Percentiles rank a stretch among this genome's conserved stretches.
Evolutionary conservation across 306 rosid species (phyloP).

Genomic region (Citrullus mucosospermus): DNA sequence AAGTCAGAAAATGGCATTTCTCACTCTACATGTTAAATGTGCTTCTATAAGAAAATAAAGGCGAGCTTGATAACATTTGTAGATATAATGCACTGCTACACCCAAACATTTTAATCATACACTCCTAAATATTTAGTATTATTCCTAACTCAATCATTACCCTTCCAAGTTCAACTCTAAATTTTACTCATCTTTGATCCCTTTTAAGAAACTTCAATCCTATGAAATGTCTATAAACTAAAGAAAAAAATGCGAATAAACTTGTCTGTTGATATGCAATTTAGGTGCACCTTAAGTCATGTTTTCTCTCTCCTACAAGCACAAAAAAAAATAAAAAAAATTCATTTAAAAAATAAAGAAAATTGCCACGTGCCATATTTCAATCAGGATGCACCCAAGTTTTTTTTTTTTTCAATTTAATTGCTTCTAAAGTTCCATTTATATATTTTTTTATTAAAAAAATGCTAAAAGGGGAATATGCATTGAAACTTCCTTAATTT

Average conservation of each 20-base stretch:
- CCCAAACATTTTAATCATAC: neutral
- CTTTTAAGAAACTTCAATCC: constrained; percentile 59
- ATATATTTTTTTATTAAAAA: neutral
- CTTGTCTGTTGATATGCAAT: too few species aligned
- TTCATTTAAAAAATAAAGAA: too few species aligned
- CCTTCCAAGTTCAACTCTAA: neutral
- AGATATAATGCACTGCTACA: neutral
- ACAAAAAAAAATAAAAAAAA: too few species aligned
- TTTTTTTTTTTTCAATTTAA: too few species aligned
- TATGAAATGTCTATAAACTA: constrained; percentile 56
- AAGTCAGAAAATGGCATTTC: too few species aligned
- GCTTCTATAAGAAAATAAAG: neutral
- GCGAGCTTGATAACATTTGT: neutral
- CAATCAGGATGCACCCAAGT: too few species aligned
- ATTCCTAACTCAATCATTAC: neutral
- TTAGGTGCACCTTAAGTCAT: too few species aligned
- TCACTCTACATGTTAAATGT: too few species aligned
- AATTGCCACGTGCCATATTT: too few species aligned
- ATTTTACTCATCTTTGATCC: constrained; percentile 45
- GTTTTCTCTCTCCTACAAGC: too few species aligned
- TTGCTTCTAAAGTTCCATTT: too few species aligned
- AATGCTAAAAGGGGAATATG: neutral
- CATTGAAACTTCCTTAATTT: neutral
- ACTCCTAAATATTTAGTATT: neutral
- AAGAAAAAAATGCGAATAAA: too few species aligned